Base-by-base conservation (phyloP, 306 rosid genomes). In the Malus orientalis region DNA sequence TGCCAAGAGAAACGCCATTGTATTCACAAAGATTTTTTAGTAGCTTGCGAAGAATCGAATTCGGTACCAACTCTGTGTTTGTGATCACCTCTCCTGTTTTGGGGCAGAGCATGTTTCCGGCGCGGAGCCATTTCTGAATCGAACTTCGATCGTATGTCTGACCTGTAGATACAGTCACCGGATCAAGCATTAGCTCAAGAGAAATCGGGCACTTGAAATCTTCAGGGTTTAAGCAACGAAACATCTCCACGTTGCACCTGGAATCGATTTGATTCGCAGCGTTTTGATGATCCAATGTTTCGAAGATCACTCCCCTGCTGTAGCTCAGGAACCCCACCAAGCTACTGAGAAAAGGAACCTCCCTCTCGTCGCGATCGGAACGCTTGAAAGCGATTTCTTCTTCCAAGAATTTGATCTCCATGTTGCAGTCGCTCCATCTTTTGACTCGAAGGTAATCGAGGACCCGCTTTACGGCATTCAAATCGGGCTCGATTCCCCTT, bases 171-270 rank as follows among this genome's bases (percentile, higher is more conserved):
- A 94, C 83, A 3, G 96, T 94, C 4, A 94, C 98, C 7, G 98
- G 98, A 29, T 94, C 97, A 4, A 80, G 84, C 97, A 94, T 91
- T 22, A 87, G 38, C 67, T 91, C 97, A 0, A 94, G 89, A 0
- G 98, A 90, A 75, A 94, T 91, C 5, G 98, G 97, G 69, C 98
- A 91, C 6, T 90, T 87, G 7, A 94, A 90, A 70, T 94, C 98
- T 61, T 87, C 87, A 0, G 82, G 88, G 68, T 90, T 91, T 49
- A 91, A 70, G 76, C 70, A 74, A 20, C 42, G 65, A 2, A 85
- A 19, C 5, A 70, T 75, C 80, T 88, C 90, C 5, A 73, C n/a
- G 66, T 75, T 82, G 76, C 70, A 40, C 66, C 80, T 81, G 0
- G 74, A n/a, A 23, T 91, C 86, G 4, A 40, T 45, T 60, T 71